Evolutionary conservation across 768 basidiomycete genomes (phyloP).

Genomic region (Podaxis sp.): DNA sequence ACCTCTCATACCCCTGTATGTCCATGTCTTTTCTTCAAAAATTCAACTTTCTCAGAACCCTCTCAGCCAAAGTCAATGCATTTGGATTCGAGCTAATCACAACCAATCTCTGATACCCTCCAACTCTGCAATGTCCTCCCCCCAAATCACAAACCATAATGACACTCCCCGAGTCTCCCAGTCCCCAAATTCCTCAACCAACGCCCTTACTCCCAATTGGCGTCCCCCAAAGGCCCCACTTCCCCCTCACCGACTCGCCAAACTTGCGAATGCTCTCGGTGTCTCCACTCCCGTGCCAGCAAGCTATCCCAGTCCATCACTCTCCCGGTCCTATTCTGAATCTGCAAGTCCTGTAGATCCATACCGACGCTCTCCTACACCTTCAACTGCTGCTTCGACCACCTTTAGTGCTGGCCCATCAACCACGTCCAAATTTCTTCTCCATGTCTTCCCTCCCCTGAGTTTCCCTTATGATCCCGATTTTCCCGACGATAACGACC

Average conservation of each 20-base stretch:
- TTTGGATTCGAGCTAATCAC: not conserved
- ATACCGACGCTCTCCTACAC: constrained; percentile 49
- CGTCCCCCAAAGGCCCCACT: constrained; percentile 68
- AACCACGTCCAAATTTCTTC: constrained; percentile 63
- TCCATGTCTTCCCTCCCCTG: constrained; percentile 81
- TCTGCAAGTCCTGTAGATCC: constrained; percentile 31
- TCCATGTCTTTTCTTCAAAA: too few species aligned
- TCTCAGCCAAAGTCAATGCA: not conserved
- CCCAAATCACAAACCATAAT: constrained; percentile 17
- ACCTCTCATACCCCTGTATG: too few species aligned
- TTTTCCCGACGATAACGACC: constrained; percentile 37
- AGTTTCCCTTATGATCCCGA: constrained; percentile 67
- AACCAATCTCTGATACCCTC: not conserved
- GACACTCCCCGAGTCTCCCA: constrained; percentile 25
- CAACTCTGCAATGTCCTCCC: too few species aligned
- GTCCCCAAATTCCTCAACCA: constrained; percentile 21
- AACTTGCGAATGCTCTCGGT: constrained; percentile 83
- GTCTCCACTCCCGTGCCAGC: constrained; percentile 72
- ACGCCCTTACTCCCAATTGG: constrained; percentile 43
- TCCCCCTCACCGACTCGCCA: constrained; percentile 74
- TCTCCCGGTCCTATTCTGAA: constrained; percentile 34
- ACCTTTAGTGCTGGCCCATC: constrained; percentile 34
- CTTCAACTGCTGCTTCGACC: constrained; percentile 41
- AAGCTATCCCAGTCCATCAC: constrained; percentile 25
- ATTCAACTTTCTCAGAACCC: not conserved